Conservation (phyloP, 768 basidiomycete species). For the Leccinum olivaceopallidum region DNA sequence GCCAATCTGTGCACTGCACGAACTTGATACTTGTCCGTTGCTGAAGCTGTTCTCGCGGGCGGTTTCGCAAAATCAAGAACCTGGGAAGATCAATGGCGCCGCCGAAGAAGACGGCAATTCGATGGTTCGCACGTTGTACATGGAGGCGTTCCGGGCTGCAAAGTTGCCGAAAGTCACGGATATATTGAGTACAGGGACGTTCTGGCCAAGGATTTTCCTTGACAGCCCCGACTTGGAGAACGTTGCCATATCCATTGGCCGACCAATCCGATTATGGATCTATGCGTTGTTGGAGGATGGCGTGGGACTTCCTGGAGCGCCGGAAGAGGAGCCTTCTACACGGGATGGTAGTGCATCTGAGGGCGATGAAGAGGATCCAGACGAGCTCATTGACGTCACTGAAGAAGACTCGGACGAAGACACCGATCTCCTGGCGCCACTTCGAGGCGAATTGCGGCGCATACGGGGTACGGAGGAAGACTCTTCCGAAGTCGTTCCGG, state of each 20-base stretch:
- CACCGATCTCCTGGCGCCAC: conserved; percentile 62
- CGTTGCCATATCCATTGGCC: conserved; percentile 59
- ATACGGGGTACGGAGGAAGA: conserved; percentile 46
- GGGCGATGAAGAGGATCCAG: conserved; percentile 43
- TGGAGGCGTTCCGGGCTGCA: conserved; percentile 65
- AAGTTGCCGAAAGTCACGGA: conserved; percentile 60
- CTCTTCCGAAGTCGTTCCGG: conserved; percentile 23
- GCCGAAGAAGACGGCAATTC: conserved; percentile 18
- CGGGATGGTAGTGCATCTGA: conserved; percentile 24
- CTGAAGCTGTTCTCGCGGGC: conserved; percentile 52
- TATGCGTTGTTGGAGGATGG: conserved; percentile 70
- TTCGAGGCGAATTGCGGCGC: conserved; percentile 65
- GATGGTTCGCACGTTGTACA: conserved; percentile 50
- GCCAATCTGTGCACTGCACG: conserved; percentile 63
- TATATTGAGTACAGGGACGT: conserved; percentile 58
- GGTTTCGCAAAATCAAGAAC: conserved; percentile 11
- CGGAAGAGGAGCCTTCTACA: conserved; percentile 13
- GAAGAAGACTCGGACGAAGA: conserved; percentile 53
- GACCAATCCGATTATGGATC: conserved; percentile 62
- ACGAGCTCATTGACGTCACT: conserved; percentile 69
- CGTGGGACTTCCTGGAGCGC: conserved; percentile 53
- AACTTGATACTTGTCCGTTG: conserved; percentile 54
- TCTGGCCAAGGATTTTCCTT: conserved; percentile 73
- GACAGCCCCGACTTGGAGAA: conserved; percentile 77
- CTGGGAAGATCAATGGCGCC: conserved; percentile 21